Conservation (phyloP, 768 basidiomycete genomes). For the Pleurotus salmoneostramineus region DNA sequence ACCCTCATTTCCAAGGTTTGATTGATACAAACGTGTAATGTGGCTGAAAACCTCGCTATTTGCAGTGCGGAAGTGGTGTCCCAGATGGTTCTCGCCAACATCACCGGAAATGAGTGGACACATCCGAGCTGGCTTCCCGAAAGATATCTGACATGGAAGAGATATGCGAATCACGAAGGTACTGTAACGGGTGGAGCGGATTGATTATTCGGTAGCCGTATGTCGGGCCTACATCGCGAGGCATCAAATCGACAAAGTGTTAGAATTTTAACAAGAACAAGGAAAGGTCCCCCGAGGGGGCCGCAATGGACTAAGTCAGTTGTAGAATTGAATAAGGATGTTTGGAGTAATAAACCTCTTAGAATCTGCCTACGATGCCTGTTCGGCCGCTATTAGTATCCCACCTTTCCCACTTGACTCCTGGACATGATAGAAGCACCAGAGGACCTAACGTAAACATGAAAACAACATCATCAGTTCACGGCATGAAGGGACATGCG, state of each 20-base stretch:
- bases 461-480: background rate
- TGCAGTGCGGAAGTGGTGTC: conserved; percentile 8
- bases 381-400: background rate
- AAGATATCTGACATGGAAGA: conserved; percentile 9
- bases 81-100: conserved; percentile 9
- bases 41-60: background rate
- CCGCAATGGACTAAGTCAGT: background rate
- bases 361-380: background rate
- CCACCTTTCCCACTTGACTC: background rate
- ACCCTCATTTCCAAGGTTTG: background rate
- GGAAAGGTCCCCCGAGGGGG: too few relatives aligned
- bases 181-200: background rate
- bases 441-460: background rate
- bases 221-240: background rate
- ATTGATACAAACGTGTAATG: conserved; percentile 25
- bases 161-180: background rate
- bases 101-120: conserved; percentile 8
- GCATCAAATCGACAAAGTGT: too few relatives aligned
- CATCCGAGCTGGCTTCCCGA: conserved; percentile 8
- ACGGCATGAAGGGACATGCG: background rate
- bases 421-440: conserved; percentile 6
- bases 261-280: too few relatives aligned
- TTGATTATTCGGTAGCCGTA: background rate
- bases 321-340: too few relatives aligned
- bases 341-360: too few relatives aligned